Evolutionary conservation across 1,284 basidiomycete genomes (phyloP), one percentile per base, ranked within the genome.

Genomic region (Ceratobasidium sp.): DNA sequence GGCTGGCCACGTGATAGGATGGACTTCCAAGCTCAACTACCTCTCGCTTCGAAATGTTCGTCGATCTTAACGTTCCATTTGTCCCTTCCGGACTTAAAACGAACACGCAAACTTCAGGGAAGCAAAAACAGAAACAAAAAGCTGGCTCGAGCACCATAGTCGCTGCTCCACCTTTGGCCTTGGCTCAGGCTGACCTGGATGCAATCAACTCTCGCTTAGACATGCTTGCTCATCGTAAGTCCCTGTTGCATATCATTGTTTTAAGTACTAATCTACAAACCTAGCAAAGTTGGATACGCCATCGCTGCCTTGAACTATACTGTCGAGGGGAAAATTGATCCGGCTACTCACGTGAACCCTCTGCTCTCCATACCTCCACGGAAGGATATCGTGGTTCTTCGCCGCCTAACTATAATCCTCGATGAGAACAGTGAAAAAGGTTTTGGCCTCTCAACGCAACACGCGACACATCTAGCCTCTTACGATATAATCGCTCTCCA

Each of bases 351-450:
- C 81, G 85, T 90, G 51, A 94, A 95, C 83, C 85, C 86, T 10
- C 85, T 94, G 26, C 87, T 91, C 73, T 83, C 83, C 4, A 83
- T 95, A 1, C 82, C 93, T 3, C 81, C 85, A 23, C 87, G 93
- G 66, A 83, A 86, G 1, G 91, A 91, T 0, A 84, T 94, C 53
- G 84, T 92, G 1, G 90, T 89, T 80, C 84, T 95, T 68, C 94
- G 92, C 82, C 86, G 94, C 56, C 83, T 95, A 73, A 94, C 91
- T 13, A 91, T 95, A 56, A 86, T 92, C 4, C 86, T 95, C 13
- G 92, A 94, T 80, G 90, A 93, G 81, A 92, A 92, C 53, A 93
- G 93, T 81, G 94, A 95, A 83, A 94, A 94, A 83, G 93, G 93
- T 0, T 94, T 93, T 81, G 93, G 93, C 46, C 83, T 95, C 83